Conservation (phyloP, 495 filamentous ascomycete genomes). For the Cryomyces antarcticus region DNA sequence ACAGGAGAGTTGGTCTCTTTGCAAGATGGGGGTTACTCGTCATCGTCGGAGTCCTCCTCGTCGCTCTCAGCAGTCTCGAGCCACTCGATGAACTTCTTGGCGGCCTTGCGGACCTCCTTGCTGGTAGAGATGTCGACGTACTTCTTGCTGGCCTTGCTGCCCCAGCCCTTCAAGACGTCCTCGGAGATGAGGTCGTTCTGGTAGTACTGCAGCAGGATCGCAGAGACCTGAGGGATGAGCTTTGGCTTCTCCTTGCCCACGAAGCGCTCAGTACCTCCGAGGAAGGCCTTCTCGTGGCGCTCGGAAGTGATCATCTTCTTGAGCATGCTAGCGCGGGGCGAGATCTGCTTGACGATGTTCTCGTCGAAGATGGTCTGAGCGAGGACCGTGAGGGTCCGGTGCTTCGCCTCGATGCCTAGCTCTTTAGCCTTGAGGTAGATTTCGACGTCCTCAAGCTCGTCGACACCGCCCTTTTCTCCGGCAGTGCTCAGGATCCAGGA, state of each 20-base stretch:
- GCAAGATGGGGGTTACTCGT: too few species aligned
- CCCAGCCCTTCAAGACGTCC: constrained; percentile 78
- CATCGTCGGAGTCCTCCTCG: constrained; percentile 55
- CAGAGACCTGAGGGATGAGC: constrained; percentile 56
- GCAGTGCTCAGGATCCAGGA: constrained; percentile 75
- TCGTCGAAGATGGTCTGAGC: constrained; percentile 88
- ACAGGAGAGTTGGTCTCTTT: too few species aligned
- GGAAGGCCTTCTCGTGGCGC: constrained; percentile 84
- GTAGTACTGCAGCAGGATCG: constrained; percentile 73
- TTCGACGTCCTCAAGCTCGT: constrained; percentile 62
- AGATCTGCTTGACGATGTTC: constrained; percentile 70
- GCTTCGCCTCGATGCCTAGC: constrained; percentile 84
- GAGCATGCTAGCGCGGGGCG: constrained; percentile 58
- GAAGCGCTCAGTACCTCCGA: constrained; percentile 92
- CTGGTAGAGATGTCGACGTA: constrained; percentile 78
- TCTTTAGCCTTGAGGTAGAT: constrained; percentile 95
- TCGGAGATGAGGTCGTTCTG: constrained; percentile 72
- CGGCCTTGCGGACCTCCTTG: constrained; percentile 89
- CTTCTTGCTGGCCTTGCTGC: constrained; percentile 86
- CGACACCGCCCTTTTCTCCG: constrained; percentile 45
- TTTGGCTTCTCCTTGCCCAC: constrained; percentile 65
- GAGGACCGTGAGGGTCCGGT: constrained; percentile 79
- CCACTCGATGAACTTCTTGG: constrained; percentile 86
- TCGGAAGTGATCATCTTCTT: constrained; percentile 86
- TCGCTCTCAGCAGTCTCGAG: constrained; percentile 75